A percentile compares a stretch with the other conserved stretches of the same genome.
phyloP scores from a whole-genome alignment of 176 grass and related monocot species.

The Chloris gayana region DNA sequence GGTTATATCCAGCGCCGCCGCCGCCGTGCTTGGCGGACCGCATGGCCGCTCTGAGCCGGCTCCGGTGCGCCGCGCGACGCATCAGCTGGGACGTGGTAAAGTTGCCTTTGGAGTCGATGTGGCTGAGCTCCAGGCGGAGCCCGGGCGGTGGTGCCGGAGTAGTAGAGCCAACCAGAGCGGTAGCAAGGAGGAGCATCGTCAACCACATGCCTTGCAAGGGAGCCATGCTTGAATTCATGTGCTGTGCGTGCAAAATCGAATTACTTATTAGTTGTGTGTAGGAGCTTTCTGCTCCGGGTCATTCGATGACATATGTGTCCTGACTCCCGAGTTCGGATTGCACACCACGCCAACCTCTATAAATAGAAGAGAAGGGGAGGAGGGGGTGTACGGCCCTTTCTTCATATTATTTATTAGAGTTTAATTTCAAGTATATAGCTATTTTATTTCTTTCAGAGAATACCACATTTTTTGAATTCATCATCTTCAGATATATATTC shows the following conservation, averaged over 20 bases:
- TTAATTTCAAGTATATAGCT: too few species aligned
- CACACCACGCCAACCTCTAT: neutral
- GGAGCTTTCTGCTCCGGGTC: neutral
- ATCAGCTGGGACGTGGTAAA: neutral
- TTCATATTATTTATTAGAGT: too few species aligned
- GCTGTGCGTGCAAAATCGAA: neutral
- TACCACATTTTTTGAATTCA: too few species aligned
- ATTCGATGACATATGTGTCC: neutral
- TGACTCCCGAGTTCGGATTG: neutral
- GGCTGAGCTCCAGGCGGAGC: neutral
- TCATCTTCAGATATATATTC: too few species aligned
- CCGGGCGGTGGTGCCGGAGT: neutral
- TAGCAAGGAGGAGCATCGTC: neutral
- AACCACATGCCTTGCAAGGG: neutral
- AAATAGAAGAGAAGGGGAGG: neutral
- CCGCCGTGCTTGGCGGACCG: neutral
- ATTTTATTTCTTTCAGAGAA: too few species aligned
- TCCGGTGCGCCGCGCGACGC: neutral
- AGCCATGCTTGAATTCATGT: neutral
- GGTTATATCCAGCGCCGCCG: neutral
- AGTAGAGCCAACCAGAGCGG: neutral
- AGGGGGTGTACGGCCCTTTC: too few species aligned
- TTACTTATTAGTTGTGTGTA: neutral
- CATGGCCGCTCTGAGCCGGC: neutral
- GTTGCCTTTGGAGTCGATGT: slow-evolving; percentile 15